Evolutionary conservation across 345 rosid species (phyloP).

Genomic region (Eucalyptus sideroxylon): DNA sequence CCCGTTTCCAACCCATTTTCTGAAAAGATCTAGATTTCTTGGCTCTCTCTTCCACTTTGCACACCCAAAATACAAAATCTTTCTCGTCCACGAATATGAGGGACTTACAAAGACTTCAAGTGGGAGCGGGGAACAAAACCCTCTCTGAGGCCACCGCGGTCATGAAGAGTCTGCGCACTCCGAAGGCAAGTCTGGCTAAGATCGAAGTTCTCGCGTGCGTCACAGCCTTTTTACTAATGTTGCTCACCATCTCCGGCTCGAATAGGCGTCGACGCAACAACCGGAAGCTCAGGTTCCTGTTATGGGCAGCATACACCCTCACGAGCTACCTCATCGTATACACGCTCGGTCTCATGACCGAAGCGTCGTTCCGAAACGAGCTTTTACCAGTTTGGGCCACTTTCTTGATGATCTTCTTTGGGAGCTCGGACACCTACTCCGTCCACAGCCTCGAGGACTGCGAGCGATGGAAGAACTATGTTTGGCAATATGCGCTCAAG

Average conservation of each 20-base stretch:
- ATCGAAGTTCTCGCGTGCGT: no score
- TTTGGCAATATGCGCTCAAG: background rate
- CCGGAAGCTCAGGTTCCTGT: background rate
- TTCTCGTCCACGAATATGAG: no score
- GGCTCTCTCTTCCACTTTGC: background rate
- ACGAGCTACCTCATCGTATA: background rate
- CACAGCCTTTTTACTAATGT: no score
- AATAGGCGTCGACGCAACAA: background rate
- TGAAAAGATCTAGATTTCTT: background rate
- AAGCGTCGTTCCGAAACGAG: background rate
- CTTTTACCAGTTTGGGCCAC: background rate
- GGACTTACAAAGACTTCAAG: no score
- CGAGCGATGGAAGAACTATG: background rate
- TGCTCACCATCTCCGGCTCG: no score
- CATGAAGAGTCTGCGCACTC: no score
- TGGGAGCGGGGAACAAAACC: no score
- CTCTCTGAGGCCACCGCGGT: no score
- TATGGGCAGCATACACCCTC: background rate
- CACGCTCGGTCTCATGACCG: background rate
- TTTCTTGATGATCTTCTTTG: background rate
- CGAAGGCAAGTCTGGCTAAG: no score
- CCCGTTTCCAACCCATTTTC: background rate
- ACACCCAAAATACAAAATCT: no score
- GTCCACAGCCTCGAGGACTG: background rate
- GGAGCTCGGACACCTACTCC: background rate